phyloP scores from a whole-genome alignment of 495 filamentous ascomycete species.

The Xylaria palmicola region DNA sequence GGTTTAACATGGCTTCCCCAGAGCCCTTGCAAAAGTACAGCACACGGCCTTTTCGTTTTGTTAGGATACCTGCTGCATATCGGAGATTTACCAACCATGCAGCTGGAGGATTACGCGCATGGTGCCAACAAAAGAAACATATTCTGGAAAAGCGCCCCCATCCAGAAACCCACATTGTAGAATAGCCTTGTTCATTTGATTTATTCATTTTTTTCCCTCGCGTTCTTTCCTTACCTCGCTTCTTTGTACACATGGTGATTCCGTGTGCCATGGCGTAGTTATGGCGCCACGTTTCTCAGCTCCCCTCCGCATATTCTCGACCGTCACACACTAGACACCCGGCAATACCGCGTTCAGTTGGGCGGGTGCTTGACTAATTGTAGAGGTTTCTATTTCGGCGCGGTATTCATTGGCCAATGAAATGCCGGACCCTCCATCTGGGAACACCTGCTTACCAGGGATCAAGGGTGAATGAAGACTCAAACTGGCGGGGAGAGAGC shows the following conservation, averaged over 20 bases:
- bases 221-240: neutral
- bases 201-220: neutral
- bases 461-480: neutral
- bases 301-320: neutral
- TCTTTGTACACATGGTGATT: neutral
- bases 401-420: constrained; percentile 3
- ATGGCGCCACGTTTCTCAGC: neutral
- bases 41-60: neutral
- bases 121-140: constrained; percentile 8
- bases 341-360: no score
- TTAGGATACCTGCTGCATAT: neutral
- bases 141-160: constrained; percentile 22
- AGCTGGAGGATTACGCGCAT: constrained; percentile 10
- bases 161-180: neutral
- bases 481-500: constrained; percentile 1
- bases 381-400: neutral
- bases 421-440: neutral
- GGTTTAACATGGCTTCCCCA: neutral
- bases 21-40: neutral
- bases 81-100: constrained; percentile 1
- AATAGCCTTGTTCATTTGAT: neutral
- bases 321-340: neutral
- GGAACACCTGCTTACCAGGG: neutral
- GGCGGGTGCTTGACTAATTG: neutral
- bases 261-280: neutral